Percentiles rank a stretch among this genome's conserved stretches.
These are phyloP conservation scores for Globisporangium sylvaticum DNA, from an alignment of 352 stramenopile genomes.

Conservation along the genomic window DNA sequence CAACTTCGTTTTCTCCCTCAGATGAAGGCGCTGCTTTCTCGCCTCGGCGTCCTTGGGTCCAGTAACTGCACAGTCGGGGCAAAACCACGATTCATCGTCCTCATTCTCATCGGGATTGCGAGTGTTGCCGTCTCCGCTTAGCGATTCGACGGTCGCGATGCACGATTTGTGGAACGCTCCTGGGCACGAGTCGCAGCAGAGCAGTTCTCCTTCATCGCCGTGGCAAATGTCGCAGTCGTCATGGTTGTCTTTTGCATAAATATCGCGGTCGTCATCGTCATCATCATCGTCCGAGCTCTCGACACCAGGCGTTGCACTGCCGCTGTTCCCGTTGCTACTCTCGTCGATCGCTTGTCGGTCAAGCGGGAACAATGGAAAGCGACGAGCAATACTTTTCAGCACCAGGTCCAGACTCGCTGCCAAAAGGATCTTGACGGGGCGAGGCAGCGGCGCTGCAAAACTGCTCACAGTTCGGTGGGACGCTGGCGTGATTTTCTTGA, in stretches of 20 bases:
- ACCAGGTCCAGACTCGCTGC: slow-evolving; percentile 32
- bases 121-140: not conserved
- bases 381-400: slow-evolving; percentile 36
- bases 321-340: slow-evolving; percentile 13
- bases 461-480: slow-evolving; percentile 68
- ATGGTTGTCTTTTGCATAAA: slow-evolving; percentile 58
- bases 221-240: slow-evolving; percentile 72
- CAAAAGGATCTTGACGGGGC: slow-evolving; percentile 44
- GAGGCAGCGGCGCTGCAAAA: slow-evolving; percentile 71
- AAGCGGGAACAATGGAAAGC: slow-evolving; percentile 68
- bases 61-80: slow-evolving; percentile 38
- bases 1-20: slow-evolving; percentile 25
- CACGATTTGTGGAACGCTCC: slow-evolving; percentile 56
- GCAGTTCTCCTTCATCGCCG: slow-evolving; percentile 47
- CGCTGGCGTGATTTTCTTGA: slow-evolving; percentile 82
- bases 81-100: slow-evolving; percentile 44
- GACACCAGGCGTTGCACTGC: not conserved
- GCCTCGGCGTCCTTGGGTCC: slow-evolving; percentile 19
- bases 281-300: slow-evolving; percentile 21
- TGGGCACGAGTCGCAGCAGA: slow-evolving; percentile 62
- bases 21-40: slow-evolving; percentile 22
- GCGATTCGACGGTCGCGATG: slow-evolving; percentile 18
- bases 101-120: not conserved
- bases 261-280: slow-evolving; percentile 54
- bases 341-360: slow-evolving; percentile 40